Base-by-base conservation (phyloP, 2,329 filamentous ascomycete genomes). In the Clonostachys rosea region DNA sequence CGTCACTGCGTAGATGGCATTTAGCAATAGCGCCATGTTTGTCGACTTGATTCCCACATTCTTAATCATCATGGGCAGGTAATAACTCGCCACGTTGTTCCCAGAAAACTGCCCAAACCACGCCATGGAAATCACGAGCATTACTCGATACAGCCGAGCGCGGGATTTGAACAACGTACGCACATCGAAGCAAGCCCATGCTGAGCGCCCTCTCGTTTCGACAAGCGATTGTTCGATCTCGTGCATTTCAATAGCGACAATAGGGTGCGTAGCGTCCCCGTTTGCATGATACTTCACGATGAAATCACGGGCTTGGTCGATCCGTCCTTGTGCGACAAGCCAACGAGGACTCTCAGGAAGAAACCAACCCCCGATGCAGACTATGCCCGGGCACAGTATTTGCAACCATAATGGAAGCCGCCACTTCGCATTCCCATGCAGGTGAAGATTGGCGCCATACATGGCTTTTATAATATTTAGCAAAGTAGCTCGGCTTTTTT, bases 31-130 rank as follows among this genome's bases (percentile, higher is more conserved):
- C 42, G 65, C 62, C 2, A 63, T 66, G 48, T 66, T 57, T 9
- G 63, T 65, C 44, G 63, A 56, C n/a, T 54, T 63, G 24, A 69
- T 62, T 0, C 66, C 66, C 12, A 68, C 54, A n/a, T 59, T 60
- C 7, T 59, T 55, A 13, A 68, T 54, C 60, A 68, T 66, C 1
- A 62, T 57, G 5, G 65, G 64, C 6, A 68, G 58, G 48, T 67
- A 67, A 46, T 66, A 67, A 3, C 39, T 14, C 14, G 36, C 36
- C 36, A n/a, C 14, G 7, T 63, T 63, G 47, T 67, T 68, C 8
- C 65, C 66, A 40, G 63, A 67, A 34, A 69, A 64, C 46, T 70
- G 67, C 3, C 65, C 63, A 50, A 69, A 69, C 60, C 66, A 69
- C 5, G 65, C 62, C 53, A 67, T 68, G 1, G 61, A 61, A 14